Evolutionary conservation across 2,329 filamentous ascomycete genomes (phyloP).

Genomic region (Cryphonectria carpinicola): DNA sequence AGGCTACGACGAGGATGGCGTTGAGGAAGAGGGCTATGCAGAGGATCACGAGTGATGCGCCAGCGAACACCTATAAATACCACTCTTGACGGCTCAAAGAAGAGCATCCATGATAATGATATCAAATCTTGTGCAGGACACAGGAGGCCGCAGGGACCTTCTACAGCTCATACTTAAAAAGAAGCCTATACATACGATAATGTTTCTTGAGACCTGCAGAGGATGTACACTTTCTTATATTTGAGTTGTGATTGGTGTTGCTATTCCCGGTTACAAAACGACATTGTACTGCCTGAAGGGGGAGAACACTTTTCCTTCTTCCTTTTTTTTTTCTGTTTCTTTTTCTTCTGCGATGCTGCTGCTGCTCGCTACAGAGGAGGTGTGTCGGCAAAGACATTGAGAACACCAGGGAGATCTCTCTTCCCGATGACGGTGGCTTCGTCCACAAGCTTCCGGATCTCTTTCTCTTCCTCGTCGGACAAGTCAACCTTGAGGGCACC

Average conservation of each 20-base stretch:
- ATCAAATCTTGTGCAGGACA: neutral
- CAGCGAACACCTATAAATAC: neutral
- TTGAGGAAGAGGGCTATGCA: constrained; percentile 33
- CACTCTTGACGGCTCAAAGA: neutral
- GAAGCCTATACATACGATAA: neutral
- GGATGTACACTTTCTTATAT: neutral
- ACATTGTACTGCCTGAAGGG: no score
- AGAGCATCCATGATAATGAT: neutral
- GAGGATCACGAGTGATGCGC: constrained; percentile 26
- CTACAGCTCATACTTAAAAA: neutral
- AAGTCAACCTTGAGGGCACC: constrained; percentile 40
- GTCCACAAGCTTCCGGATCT: constrained; percentile 35
- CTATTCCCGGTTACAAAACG: no score
- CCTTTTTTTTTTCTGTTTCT: no score
- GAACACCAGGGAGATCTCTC: neutral
- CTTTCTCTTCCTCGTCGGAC: constrained; percentile 40
- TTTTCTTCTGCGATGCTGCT: no score
- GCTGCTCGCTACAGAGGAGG: constrained; percentile 3
- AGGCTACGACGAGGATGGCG: constrained; percentile 37
- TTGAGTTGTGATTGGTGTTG: neutral
- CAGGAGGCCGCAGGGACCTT: neutral
- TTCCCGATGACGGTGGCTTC: neutral
- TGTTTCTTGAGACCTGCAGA: neutral
- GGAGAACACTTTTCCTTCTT: no score
- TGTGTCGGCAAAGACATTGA: constrained; percentile 16